Percentiles rank a stretch among this genome's conserved stretches.
Conservation (phyloP, 2,329 filamentous ascomycete genomes). For the Paracorniculantispora psalliotae region DNA sequence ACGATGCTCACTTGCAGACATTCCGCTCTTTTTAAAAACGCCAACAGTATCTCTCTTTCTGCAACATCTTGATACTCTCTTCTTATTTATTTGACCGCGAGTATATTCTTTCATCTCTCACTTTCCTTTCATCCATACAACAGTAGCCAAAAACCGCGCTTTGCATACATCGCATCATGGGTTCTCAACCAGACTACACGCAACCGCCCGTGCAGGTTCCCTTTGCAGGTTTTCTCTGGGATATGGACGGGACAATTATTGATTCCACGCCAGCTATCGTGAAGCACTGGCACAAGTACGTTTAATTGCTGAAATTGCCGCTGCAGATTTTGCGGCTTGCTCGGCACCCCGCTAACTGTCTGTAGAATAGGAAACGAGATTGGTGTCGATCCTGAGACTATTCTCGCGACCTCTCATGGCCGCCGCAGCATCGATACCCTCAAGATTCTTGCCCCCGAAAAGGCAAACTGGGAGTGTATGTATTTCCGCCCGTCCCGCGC, state of each 20-base stretch:
- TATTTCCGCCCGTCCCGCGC: conserved; percentile 20
- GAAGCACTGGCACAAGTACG: conserved; percentile 70
- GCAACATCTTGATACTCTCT: not conserved
- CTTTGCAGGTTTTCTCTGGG: conserved; percentile 59
- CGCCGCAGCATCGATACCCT: conserved; percentile 84
- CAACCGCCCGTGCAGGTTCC: conserved; percentile 41
- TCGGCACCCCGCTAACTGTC: conserved; percentile 7
- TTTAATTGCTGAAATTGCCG: conserved; percentile 10
- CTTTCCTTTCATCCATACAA: too few relatives aligned
- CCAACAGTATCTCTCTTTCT: not conserved
- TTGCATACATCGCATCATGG: conserved; percentile 25
- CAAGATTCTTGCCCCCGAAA: conserved; percentile 70
- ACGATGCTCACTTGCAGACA: not conserved
- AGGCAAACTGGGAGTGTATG: conserved; percentile 91
- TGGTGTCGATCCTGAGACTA: conserved; percentile 75
- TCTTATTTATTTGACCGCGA: not conserved
- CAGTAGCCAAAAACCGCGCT: too few relatives aligned
- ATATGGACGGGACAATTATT: conserved; percentile 81
- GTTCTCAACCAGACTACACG: conserved; percentile 33
- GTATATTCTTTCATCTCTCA: not conserved
- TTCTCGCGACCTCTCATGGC: conserved; percentile 87
- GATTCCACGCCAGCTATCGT: conserved; percentile 73
- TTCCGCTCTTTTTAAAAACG: not conserved
- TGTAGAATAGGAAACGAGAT: conserved; percentile 73
- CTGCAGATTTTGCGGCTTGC: not conserved